Percentiles rank a stretch among this genome's conserved stretches.
phyloP scores from a whole-genome alignment of 306 rosid genomes.

The Phaseolus lunatus region DNA sequence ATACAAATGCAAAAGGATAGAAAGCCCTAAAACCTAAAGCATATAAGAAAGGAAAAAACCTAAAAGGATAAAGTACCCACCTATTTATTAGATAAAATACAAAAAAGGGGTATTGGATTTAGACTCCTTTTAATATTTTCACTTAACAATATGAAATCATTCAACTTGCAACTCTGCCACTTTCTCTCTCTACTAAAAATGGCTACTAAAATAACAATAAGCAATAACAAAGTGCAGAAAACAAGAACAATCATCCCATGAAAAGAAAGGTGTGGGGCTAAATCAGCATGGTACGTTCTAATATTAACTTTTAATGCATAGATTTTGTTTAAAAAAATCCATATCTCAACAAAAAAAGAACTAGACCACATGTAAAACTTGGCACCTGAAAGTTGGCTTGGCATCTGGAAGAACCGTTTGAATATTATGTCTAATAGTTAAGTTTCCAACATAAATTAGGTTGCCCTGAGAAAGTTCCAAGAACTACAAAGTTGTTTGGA shows the following conservation, averaged over 20 bases:
- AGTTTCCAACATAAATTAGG: conserved; percentile 61
- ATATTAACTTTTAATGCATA: background rate
- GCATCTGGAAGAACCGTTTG: conserved; percentile 68
- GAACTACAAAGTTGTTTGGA: conserved; percentile 61
- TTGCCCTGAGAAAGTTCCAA: conserved; percentile 60
- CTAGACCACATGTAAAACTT: conserved; percentile 34
- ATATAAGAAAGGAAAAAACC: background rate
- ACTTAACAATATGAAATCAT: conserved; percentile 14
- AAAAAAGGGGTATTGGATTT: background rate
- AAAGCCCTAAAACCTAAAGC: background rate
- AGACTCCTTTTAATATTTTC: conserved; percentile 10
- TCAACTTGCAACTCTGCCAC: conserved; percentile 5
- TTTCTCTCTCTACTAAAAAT: conserved; percentile 31
- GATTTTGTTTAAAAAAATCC: background rate
- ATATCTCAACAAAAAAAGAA: conserved; percentile 17
- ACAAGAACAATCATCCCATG: conserved; percentile 10
- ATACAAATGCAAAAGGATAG: background rate
- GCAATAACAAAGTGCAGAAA: background rate
- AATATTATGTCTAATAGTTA: conserved; percentile 57
- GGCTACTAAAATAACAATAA: background rate
- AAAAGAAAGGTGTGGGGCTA: conserved; percentile 19
- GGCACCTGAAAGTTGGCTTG: conserved; percentile 82
- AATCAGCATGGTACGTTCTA: background rate
- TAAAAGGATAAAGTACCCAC: background rate
- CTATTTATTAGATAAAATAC: conserved; percentile 24